Evolutionary conservation across 2,329 filamentous ascomycete species (phyloP).

Genomic region (Epichloe festucae): DNA sequence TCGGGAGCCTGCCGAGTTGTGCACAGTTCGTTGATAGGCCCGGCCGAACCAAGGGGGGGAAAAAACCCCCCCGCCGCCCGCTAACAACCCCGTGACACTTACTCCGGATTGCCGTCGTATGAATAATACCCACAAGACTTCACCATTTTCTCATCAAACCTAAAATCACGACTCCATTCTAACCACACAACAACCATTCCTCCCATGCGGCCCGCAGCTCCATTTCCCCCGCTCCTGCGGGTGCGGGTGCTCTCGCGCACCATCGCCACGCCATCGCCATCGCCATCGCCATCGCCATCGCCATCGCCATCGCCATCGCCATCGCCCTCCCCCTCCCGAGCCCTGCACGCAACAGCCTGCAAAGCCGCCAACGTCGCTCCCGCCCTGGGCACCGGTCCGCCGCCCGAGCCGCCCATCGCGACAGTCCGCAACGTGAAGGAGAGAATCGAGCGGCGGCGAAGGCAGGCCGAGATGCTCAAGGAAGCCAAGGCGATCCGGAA

Average conservation of each 20-base stretch:
- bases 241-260: constrained; percentile 21
- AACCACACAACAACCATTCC: too few species aligned
- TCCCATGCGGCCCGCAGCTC: constrained; percentile 29
- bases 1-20: too few species aligned
- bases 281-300: too few species aligned
- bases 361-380: constrained; percentile 35
- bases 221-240: constrained; percentile 21
- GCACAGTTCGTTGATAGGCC: too few species aligned
- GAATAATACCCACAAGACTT: too few species aligned
- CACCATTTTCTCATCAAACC: too few species aligned
- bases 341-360: constrained; percentile 20
- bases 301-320: too few species aligned
- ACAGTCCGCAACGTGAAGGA: constrained; percentile 25
- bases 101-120: too few species aligned
- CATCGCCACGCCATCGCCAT: constrained; percentile 5
- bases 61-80: too few species aligned
- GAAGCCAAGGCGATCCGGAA: constrained; percentile 35
- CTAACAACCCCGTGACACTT: too few species aligned
- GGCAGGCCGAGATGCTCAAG: constrained; percentile 42
- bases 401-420: constrained; percentile 41
- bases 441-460: constrained; percentile 36
- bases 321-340: constrained; percentile 7
- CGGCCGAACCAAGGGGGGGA: too few species aligned
- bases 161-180: too few species aligned
- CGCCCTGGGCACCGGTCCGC: constrained; percentile 44